Evolutionary conservation across 1,284 basidiomycete species (phyloP).

Genomic region (Cutaneotrichosporon arboriforme): DNA sequence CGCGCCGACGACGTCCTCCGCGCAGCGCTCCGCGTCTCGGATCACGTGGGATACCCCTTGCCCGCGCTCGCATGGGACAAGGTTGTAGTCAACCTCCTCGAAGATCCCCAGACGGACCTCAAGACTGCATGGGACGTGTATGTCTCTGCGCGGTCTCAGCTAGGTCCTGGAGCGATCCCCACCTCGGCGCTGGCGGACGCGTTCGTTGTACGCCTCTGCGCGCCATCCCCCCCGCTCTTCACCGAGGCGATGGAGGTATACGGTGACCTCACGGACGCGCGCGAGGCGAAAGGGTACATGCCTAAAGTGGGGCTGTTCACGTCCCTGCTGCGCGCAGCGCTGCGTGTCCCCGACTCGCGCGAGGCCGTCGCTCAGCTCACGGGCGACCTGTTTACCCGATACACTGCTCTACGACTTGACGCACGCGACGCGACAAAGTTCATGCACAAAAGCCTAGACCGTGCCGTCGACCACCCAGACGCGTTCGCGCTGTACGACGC

Average conservation of each 20-base stretch:
- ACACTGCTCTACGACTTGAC: background rate
- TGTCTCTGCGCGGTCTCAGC: slow-evolving; percentile 10
- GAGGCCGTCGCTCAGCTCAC: background rate
- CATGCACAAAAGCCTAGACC: background rate
- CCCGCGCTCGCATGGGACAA: slow-evolving; percentile 18
- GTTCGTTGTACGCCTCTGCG: slow-evolving; percentile 23
- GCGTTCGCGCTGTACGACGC: slow-evolving; percentile 60
- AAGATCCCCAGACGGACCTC: background rate
- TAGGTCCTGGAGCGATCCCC: slow-evolving; percentile 10
- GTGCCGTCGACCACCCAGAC: slow-evolving; percentile 52
- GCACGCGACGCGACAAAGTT: background rate
- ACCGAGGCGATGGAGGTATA: slow-evolving; percentile 19
- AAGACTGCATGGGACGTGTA: slow-evolving; percentile 22
- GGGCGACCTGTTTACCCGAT: background rate
- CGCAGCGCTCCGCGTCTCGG: slow-evolving; percentile 15
- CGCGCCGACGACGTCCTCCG: slow-evolving; percentile 11
- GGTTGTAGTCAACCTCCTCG: slow-evolving; percentile 11
- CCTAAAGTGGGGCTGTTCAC: no score
- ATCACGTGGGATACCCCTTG: slow-evolving; percentile 5
- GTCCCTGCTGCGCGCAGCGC: no score
- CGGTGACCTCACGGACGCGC: slow-evolving; percentile 9
- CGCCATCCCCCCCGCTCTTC: slow-evolving; percentile 10
- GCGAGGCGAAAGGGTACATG: background rate
- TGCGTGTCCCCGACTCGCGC: no score
- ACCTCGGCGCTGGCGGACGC: slow-evolving; percentile 14